Base-by-base conservation (phyloP, 768 basidiomycete genomes). In the Mycena rosella region DNA sequence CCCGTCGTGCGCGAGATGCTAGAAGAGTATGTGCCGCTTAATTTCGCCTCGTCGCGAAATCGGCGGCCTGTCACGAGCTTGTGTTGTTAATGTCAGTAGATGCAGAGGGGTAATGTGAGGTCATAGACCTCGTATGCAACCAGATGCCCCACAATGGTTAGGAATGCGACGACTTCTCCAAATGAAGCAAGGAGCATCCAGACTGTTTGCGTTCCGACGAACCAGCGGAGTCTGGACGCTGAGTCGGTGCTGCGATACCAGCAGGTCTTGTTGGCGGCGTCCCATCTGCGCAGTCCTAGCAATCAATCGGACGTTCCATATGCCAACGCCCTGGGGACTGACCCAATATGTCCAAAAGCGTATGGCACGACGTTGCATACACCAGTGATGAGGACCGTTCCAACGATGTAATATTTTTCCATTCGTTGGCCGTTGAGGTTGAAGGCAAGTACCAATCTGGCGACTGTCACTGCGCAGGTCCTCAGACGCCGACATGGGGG, bases 261-360 rank as follows among this genome's bases (percentile, higher is more conserved):
- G 56, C 76, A 77, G 0, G 68, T 72, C 17, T 36, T 42, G 38
- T 42, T 65, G 2, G 47, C 30, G 34, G 49, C 17, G 18, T 58
- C 34, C 36, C 38, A 60, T 29, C 60, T 60, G 48, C n/a, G n/a
- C 15, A 22, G 26, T 20, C 10, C 17, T 24, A 1, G 18, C 20
- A 8, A 27, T 15, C 9, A 24, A 60, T 24, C 13, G 3, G 32
- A 11, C 18, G 13, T 13, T 17, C 17, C 9, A 17, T 32, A 26
- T 30, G 18, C 9, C 29, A 5, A 13, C 5, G 32, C 3, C 6
- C 10, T 13, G 34, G 18, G 6, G n/a, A 60, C 17, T 49, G 54
- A 75, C 77, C 77, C 77, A 52, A 74, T 74, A 36, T 73, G 63
- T n/a, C 68, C 63, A 18, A 72, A 42, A n/a, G 60, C 77, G n/a